Conservation (phyloP, 2,329 filamentous ascomycete genomes). For the Fusarium multiceps region DNA sequence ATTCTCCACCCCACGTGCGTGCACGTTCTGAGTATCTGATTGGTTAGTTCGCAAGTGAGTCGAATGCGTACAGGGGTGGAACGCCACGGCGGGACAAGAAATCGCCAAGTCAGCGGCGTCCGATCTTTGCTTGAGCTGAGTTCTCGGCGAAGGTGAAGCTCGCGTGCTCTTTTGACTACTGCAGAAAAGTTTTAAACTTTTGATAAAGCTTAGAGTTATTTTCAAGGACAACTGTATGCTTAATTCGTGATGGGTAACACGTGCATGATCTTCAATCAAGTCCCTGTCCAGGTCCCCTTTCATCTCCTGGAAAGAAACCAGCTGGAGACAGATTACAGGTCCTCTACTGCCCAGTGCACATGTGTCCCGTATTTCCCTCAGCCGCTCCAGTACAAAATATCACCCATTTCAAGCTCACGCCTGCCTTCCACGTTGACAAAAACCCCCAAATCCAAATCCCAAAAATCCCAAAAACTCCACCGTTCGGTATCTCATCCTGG, state of each 20-base stretch:
- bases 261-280: background rate
- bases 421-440: too few relatives aligned
- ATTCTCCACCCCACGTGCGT: slow-evolving; percentile 27
- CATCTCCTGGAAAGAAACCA: too few relatives aligned
- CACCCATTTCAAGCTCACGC: background rate
- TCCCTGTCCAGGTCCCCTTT: background rate
- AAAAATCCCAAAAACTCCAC: slow-evolving; percentile 14
- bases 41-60: background rate
- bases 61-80: background rate
- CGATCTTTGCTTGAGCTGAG: slow-evolving; percentile 11
- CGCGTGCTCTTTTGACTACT: slow-evolving; percentile 18
- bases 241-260: slow-evolving; percentile 6
- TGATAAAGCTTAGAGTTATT: slow-evolving; percentile 10
- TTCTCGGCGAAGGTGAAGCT: slow-evolving; percentile 16
- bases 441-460: background rate
- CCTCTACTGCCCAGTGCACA: background rate
- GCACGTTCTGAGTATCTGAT: background rate
- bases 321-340: background rate
- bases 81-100: slow-evolving; percentile 28
- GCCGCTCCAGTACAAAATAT: background rate
- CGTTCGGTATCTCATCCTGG: slow-evolving; percentile 28
- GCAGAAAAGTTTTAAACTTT: slow-evolving; percentile 15
- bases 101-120: slow-evolving; percentile 16
- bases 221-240: background rate
- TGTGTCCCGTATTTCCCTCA: background rate